phyloP scores from a whole-genome alignment of 495 filamentous ascomycete species.

The Hyaloscypha finlandica region DNA sequence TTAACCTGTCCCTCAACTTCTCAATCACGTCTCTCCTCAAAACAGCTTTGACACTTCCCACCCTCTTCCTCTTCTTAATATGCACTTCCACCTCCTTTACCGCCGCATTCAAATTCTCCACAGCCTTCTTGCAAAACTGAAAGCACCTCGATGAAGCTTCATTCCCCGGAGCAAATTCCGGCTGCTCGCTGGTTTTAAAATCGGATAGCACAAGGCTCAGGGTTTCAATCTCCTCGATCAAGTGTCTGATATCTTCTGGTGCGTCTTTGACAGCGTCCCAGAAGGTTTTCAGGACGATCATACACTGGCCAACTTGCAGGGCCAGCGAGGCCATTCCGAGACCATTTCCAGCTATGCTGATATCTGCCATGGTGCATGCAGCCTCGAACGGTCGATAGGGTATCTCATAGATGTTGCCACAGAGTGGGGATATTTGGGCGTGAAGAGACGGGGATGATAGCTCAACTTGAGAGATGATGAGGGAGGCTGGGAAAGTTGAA shows the following conservation, averaged over 20 bases:
- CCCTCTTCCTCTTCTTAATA: not conserved
- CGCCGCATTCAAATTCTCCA: not conserved
- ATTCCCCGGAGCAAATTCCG: not conserved
- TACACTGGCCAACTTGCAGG: not conserved
- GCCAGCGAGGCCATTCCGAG: not conserved
- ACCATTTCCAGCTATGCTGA: not conserved
- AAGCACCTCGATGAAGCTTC: not conserved
- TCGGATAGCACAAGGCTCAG: slow-evolving; percentile 1
- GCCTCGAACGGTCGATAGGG: not conserved
- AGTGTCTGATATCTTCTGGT: slow-evolving; percentile 1
- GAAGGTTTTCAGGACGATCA: not conserved
- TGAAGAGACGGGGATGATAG: no score
- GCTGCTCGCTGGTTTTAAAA: not conserved
- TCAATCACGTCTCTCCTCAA: not conserved
- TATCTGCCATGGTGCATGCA: not conserved
- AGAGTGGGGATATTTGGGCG: no score
- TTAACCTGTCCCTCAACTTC: not conserved
- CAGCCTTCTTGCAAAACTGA: not conserved
- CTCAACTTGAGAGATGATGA: no score
- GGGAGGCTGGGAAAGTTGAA: no score
- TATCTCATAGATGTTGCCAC: no score
- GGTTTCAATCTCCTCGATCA: slow-evolving; percentile 1
- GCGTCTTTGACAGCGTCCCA: slow-evolving; percentile 3
- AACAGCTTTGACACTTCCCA: not conserved
- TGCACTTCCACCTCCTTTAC: not conserved